Base-by-base conservation (phyloP, 2,329 filamentous ascomycete species). In the Scedosporium apiospermum region DNA sequence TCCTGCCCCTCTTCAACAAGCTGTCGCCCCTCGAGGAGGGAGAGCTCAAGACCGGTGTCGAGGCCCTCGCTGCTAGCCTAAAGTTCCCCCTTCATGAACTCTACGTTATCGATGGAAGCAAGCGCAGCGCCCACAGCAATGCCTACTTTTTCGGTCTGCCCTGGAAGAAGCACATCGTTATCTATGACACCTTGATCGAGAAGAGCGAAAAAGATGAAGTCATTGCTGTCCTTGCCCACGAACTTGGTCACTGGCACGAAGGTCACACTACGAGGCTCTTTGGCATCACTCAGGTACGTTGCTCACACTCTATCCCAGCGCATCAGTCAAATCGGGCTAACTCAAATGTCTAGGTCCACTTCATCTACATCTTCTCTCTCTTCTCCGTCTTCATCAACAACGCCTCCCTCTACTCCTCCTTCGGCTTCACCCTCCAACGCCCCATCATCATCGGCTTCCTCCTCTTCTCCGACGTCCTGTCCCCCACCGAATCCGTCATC, bases 131-230 rank as follows among this genome's bases (percentile, higher is more conserved):
- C 38, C 91, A 96, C 78, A 91, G 88, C 76, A 96, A 96, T 73
- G 91, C 91, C 41, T 95, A 96, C 77, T 99, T 99, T 79, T 97
- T 96, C 70, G 95, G 95, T 65, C 84, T 99, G 63, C 95, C 95
- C 51, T 99, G 93, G 93, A 97, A 97, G 84, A 98, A 98, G 84
- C 96, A 98, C 80, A 99, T 99, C 79, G 95, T 99, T 71, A 96
- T 99, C 72, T 99, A 96, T 74, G 95, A 99, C 73, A 99, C 96
- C 4, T 78, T 99, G 66, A 92, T 99, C 66, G 93, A 97, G 77
- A 96, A 98, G 84, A 95, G 89, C 74, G 86, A 93, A 65, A 87
- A 90, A 3, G 84, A 95, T 71, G 95, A 99, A 76, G 93, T 99
- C 49, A 91, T 96, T 64, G 93, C 95, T 67, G 93, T 99, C 61